These are phyloP conservation scores for Cystobasidium sp. DNA, from an alignment of 1,284 basidiomycete genomes.

Conservation along the genomic window DNA sequence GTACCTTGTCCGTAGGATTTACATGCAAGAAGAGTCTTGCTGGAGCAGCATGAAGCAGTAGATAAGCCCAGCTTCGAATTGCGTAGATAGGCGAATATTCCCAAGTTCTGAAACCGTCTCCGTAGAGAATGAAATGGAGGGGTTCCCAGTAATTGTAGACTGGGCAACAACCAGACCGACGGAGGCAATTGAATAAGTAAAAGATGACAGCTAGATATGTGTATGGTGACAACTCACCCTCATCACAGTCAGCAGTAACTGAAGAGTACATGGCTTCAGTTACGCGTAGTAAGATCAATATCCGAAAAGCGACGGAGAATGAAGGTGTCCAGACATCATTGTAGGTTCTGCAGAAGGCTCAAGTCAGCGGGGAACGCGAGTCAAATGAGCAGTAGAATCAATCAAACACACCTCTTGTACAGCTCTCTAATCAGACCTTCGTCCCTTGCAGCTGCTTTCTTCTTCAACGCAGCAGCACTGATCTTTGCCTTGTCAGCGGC, in stretches of 20 bases:
- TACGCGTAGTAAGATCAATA: slow-evolving; percentile 80
- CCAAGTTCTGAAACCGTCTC: slow-evolving; percentile 88
- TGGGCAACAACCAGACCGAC: slow-evolving; percentile 55
- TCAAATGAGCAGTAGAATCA: not conserved
- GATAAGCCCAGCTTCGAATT: slow-evolving; percentile 92
- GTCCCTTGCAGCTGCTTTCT: slow-evolving; percentile 21
- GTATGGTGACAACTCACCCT: slow-evolving; percentile 66
- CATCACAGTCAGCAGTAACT: slow-evolving; percentile 94
- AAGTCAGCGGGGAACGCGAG: not conserved
- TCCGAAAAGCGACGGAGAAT: slow-evolving; percentile 78
- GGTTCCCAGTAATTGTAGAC: slow-evolving; percentile 99
- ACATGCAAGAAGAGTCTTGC: slow-evolving; percentile 56
- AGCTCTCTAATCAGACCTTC: slow-evolving; percentile 42
- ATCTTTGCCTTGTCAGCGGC: slow-evolving; percentile 10
- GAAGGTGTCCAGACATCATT: slow-evolving; percentile 77
- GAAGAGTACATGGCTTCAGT: slow-evolving; percentile 87
- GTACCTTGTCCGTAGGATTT: slow-evolving; percentile 59
- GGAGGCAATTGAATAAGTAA: not conserved
- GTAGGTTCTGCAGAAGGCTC: slow-evolving; percentile 10
- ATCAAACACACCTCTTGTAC: slow-evolving; percentile 24
- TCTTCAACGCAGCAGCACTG: slow-evolving; percentile 9
- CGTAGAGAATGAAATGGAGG: slow-evolving; percentile 60
- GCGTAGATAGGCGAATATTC: slow-evolving; percentile 89
- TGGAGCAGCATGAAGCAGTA: slow-evolving; percentile 68
- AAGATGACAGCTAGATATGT: not conserved